Base-by-base conservation (phyloP, 2,329 filamentous ascomycete genomes). In the Colletotrichum caudatum region DNA sequence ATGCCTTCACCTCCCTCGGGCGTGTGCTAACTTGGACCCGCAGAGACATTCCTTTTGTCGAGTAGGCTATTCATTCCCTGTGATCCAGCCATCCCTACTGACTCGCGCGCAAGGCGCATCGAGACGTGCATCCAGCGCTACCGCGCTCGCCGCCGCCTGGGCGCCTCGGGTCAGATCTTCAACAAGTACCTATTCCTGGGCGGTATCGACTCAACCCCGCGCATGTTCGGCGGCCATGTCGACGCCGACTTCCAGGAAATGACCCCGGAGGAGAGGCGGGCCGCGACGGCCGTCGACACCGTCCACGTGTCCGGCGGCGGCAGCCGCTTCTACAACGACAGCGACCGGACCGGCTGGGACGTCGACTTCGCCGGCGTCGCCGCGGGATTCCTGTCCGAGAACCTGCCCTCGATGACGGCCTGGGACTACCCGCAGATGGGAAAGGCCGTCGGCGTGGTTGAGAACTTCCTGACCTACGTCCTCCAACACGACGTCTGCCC, bases 401-500 rank as follows among this genome's bases (percentile, higher is more conserved):
- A 74, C 2, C n/a, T 67, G 0, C 50, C 71, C 6, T 86, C 85
- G 53, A 82, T 88, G 48, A 88, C 89, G 48, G 85, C 88, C 23
- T 88, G 89, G 60, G 87, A 90, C 16, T 84, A 82, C 20, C 78
- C 82, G 0, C 81, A 86, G 16, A 86, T 94, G 73, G 82, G 87
- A n/a, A 80, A 86, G 8, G 90, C 90, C 3, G 89, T 91, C 26
- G 86, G 88, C 44, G 89, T 97, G 0, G 85, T 98, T 51, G 89
- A 90, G 71, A 97, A 96, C 78, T 98, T 98, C 78, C 89, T 97
- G 74, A 93, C 94, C 74, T 99, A 98, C 75, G 85, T 98, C 0
- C 85, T 95, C 12, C 89, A 92, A 72, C 95, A 98, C 77, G 88
- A 93, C 48, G 95, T 97, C 20, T 97, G 94, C 77, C 92, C 93